Evolutionary conservation across 2,329 filamentous ascomycete genomes (phyloP), one percentile per base, ranked within the genome.

Genomic region (Aplosporella prunicola): DNA sequence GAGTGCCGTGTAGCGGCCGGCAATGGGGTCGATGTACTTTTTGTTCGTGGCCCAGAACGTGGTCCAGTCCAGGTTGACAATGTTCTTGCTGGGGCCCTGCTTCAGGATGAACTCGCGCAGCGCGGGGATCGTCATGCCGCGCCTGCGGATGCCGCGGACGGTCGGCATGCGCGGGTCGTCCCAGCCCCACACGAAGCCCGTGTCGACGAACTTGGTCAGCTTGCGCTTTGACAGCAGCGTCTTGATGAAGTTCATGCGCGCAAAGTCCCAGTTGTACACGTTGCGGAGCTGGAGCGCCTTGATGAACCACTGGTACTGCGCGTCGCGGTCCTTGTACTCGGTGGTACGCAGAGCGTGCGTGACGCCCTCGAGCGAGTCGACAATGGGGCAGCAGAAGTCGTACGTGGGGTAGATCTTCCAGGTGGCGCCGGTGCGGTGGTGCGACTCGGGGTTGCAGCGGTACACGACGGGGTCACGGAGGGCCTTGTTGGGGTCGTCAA

Each of bases 381-480:
- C 78, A 15, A 89, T 76, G 11, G 84, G 84, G 61, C 82, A 87
- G 45, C 82, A 83, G 55, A 89, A 85, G 58, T 91, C 84, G 67
- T 91, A 91, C 46, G 81, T 89, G 22, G 83, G 83, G 62, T 89
- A 89, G 55, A 86, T 80, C 65, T 88, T 89, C 82, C 83, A 89
- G 44, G 71, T 76, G 41, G 68, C 74, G 20, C 83, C 83, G 2
- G 84, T 91, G 48, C 84, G 78, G 66, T 91, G 84, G 60, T 91
- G 82, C 9, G 67, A 59, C 32, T 71, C 56, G 5, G 74, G 69
- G 53, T 93, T 94, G 74, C 87, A 95, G 48, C 91, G 80, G 71
- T 95, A 96, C 60, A 98, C 93, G 61, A 96, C 88, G 9, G 91
- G 91, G 60, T 98, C 91, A 47, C 91, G 76, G 75, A 96, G 80